phyloP scores from a whole-genome alignment of 139 green algal genomes.

The Deuterostichococcus epilithicus region DNA sequence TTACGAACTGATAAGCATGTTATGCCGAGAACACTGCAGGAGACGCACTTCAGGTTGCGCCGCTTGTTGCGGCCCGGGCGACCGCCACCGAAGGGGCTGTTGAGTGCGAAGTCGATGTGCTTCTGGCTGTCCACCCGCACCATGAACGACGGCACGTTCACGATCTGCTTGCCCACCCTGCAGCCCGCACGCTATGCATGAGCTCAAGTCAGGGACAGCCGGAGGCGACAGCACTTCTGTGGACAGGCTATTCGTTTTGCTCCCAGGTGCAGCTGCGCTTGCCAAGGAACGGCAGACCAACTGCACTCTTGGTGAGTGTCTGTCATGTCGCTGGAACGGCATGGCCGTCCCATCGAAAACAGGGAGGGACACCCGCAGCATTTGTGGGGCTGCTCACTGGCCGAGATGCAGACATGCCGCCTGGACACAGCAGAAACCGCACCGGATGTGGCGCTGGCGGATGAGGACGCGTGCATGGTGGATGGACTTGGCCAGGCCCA shows the following conservation, averaged over 20 bases:
- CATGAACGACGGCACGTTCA: slow-evolving; percentile 98
- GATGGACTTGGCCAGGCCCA: slow-evolving; percentile 98
- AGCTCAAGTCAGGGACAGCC: neutral
- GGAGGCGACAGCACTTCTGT: no score
- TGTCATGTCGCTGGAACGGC: no score
- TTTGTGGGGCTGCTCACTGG: neutral
- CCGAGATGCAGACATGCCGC: neutral
- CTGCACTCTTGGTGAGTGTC: neutral
- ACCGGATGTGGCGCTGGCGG: slow-evolving; percentile 96
- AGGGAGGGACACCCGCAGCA: neutral
- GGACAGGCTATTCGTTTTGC: neutral
- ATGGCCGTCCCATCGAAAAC: neutral
- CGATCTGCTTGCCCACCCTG: slow-evolving; percentile 99
- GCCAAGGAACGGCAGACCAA: neutral
- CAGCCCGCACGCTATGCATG: neutral
- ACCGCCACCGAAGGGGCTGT: slow-evolving; percentile 94
- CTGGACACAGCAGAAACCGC: neutral
- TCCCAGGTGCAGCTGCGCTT: neutral
- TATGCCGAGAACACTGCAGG: no score
- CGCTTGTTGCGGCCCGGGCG: slow-evolving; percentile 94
- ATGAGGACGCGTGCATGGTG: slow-evolving; percentile 99
- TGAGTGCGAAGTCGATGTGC: slow-evolving; percentile 99
- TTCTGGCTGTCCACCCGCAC: slow-evolving; percentile 98
- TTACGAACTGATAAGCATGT: no score
- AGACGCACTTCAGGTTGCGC: slow-evolving; percentile 27